Evolutionary conservation across 805 yeast species (phyloP).

Genomic region (Saccharomycopsis sp.): DNA sequence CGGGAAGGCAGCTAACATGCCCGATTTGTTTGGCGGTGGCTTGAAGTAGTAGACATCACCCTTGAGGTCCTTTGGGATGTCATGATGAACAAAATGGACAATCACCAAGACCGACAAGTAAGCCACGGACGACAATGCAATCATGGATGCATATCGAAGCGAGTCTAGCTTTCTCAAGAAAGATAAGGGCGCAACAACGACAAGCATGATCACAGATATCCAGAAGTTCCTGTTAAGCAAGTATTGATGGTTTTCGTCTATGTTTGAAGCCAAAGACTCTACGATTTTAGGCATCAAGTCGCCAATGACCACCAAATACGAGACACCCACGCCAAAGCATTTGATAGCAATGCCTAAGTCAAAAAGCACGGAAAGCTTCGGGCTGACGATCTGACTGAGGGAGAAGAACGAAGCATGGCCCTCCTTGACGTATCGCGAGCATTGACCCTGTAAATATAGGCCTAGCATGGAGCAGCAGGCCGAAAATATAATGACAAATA

Average conservation of each 20-base stretch:
- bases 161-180: constrained; percentile 74
- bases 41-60: constrained; percentile 45
- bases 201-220: constrained; percentile 51
- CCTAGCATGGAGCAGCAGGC: constrained; percentile 51
- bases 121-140: constrained; percentile 75
- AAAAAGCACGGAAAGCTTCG: constrained; percentile 52
- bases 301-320: constrained; percentile 64
- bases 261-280: constrained; percentile 25
- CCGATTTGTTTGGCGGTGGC: constrained; percentile 37
- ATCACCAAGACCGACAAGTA: constrained; percentile 71
- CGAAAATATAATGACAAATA: constrained; percentile 34
- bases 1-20: constrained; percentile 73
- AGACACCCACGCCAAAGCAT: constrained; percentile 65
- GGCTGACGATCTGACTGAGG: constrained; percentile 53
- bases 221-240: constrained; percentile 46
- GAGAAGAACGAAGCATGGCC: constrained; percentile 65
- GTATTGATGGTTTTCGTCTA: constrained; percentile 21
- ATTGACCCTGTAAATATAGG: constrained; percentile 52
- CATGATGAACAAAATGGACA: constrained; percentile 57
- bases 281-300: constrained; percentile 61
- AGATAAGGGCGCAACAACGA: constrained; percentile 46
- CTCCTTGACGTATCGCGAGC: constrained; percentile 42
- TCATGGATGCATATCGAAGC: constrained; percentile 74
- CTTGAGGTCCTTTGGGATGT: constrained; percentile 38
- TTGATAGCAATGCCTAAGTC: constrained; percentile 65